phyloP scores from a whole-genome alignment of 2,329 filamentous ascomycete genomes.

The Neurospora sp. region DNA sequence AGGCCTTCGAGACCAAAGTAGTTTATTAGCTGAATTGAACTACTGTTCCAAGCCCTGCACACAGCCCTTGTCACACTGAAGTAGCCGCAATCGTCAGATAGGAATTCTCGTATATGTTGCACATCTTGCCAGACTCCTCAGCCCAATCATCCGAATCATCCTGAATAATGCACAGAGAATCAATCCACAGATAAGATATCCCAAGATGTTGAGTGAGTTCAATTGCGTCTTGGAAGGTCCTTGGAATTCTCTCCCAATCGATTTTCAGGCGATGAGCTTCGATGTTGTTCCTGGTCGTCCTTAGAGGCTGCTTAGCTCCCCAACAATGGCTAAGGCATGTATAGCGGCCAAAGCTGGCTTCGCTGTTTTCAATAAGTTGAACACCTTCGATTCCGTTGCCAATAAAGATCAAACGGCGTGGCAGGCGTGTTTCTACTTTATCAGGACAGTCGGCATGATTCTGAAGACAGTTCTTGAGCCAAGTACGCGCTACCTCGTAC shows the following conservation, averaged over 20 bases:
- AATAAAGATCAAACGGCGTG: not conserved
- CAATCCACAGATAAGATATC: conserved; percentile 10
- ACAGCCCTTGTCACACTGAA: too few species aligned
- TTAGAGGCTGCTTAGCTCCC: not conserved
- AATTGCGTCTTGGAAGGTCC: conserved; percentile 6
- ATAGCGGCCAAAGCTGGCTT: not conserved
- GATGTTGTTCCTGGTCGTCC: not conserved
- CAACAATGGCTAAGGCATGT: not conserved
- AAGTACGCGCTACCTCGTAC: too few species aligned
- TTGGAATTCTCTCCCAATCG: not conserved
- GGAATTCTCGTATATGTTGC: conserved; percentile 2
- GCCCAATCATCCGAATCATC: conserved; percentile 4
- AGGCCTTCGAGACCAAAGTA: too few species aligned
- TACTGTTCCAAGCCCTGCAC: too few species aligned
- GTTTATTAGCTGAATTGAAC: too few species aligned
- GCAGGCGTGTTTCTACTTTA: not conserved
- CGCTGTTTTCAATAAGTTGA: rapidly evolving
- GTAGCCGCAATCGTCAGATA: conserved; percentile 3
- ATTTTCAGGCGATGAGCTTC: rapidly evolving
- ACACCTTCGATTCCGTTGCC: not conserved
- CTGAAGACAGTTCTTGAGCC: not conserved
- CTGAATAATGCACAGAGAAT: not conserved
- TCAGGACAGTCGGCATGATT: not conserved
- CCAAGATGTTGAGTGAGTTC: not conserved
- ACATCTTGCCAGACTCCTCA: conserved; percentile 2